Percentiles rank a stretch among this genome's conserved stretches.
phyloP scores from a whole-genome alignment of 768 basidiomycete species.

The Galerina marginata region DNA sequence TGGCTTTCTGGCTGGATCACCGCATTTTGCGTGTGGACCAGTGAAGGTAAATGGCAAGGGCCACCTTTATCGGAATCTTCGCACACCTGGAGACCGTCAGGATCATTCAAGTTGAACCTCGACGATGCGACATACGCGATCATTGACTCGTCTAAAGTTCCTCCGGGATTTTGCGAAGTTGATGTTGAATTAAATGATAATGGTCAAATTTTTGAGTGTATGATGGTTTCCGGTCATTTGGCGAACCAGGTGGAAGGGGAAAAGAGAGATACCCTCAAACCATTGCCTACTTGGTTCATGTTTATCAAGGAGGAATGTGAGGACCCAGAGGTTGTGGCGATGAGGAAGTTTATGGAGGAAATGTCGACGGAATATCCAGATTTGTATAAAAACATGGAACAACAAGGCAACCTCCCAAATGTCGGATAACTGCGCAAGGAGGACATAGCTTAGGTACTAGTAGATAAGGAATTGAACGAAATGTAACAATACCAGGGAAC shows the following conservation, averaged over 20 bases:
- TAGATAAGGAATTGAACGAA: too few species aligned
- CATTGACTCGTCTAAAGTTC: conserved; percentile 10
- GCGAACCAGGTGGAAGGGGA: conserved; percentile 10
- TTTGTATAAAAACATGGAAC: too few species aligned
- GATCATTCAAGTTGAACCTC: not conserved
- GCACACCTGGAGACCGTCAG: not conserved
- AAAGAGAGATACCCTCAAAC: conserved; percentile 16
- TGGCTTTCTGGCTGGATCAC: conserved; percentile 24
- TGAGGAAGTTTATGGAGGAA: not conserved
- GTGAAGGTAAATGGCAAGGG: conserved; percentile 17
- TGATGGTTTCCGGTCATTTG: conserved; percentile 24
- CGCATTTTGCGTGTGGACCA: conserved; percentile 20
- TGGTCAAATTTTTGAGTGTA: conserved; percentile 11
- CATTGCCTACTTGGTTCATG: conserved; percentile 21
- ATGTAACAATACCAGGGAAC: too few species aligned
- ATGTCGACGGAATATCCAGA: not conserved
- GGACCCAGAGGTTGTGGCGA: not conserved
- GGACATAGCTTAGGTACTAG: too few species aligned
- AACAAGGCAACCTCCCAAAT: too few species aligned
- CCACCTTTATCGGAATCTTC: not conserved
- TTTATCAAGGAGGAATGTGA: conserved; percentile 1
- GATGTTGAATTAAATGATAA: conserved; percentile 18
- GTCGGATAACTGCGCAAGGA: too few species aligned
- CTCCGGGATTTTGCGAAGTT: conserved; percentile 20
- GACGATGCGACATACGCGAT: not conserved